These are phyloP conservation scores for Backusella parvicylindrica DNA, from an alignment of 192 early-diverging fungal genomes.

Conservation along the genomic window DNA sequence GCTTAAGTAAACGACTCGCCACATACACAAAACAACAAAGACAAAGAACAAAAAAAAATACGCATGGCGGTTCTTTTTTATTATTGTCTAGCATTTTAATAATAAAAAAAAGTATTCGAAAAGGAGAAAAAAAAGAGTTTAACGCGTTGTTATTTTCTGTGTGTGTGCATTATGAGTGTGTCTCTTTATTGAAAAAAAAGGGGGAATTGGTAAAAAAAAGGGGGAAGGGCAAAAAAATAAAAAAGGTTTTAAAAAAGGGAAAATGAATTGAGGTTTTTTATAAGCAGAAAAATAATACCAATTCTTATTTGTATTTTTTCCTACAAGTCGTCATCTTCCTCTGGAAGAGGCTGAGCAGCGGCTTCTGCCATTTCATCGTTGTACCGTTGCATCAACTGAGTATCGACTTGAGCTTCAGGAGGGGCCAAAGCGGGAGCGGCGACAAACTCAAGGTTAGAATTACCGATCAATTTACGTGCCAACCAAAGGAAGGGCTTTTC, in stretches of 20 bases:
- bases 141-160: not conserved
- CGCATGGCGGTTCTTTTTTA: not conserved
- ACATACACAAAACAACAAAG: no score
- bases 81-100: not conserved
- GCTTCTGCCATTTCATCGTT: conserved; percentile 75
- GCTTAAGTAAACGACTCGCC: conserved; percentile 39
- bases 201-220: not conserved
- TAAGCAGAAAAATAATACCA: not conserved
- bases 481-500: conserved; percentile 99
- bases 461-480: conserved; percentile 94
- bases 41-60: not conserved
- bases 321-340: conserved; percentile 53
- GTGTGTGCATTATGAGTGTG: not conserved
- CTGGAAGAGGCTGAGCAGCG: conserved; percentile 85
- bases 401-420: conserved; percentile 89
- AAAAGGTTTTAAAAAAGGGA: no score
- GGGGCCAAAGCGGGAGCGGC: conserved; percentile 96
- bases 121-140: not conserved
- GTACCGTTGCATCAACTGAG: conserved; percentile 71
- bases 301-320: no score
- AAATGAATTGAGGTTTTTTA: not conserved
- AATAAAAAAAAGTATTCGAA: not conserved
- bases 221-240: not conserved
- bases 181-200: not conserved
- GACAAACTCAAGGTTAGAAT: conserved; percentile 94